Base-by-base conservation (phyloP, 179 eudicot species). In the Sideroxylon spinosum region DNA sequence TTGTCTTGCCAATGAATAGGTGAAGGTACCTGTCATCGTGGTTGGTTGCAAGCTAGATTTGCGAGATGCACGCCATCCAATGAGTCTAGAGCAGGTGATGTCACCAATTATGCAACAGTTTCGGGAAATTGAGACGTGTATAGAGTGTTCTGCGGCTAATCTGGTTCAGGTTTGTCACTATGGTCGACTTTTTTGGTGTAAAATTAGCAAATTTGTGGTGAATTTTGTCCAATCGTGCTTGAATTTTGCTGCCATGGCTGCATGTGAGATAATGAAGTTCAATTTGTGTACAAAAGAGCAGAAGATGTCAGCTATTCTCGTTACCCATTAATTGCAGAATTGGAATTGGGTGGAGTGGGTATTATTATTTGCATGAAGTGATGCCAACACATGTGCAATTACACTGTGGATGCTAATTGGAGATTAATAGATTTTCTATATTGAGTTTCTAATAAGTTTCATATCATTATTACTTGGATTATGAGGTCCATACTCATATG, bases 111-210 rank as follows among this genome's bases (percentile, higher is more conserved):
- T 95, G 99, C 97, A 91, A 80, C 93, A 91, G 81, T 95, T 89
- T 84, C 90, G 99, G 76, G 99, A 92, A 85, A 95, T 95, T 82
- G 99, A 95, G 82, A 95, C 98, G 53, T 95, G 99, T 82, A 89
- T 95, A 80, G 99, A 94, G 79, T 95, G 99, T 81, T 94, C 99
- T 48, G 95, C 98, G 52, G 91, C 83, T 76, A 92, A 89, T 77
- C 83, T 88, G 81, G 90, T 95, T 68, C 99, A 95, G 98, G 99
- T 93, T 82, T 77, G 86, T 71, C 62, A 69, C 19, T 20, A 48
- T 78, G 28, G 46, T 9, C 52, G 59, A 71, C 6, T 78, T 69
- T 20, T 17, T 72, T 75, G 14, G 25, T 17, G 9, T 17, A 61
- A 66, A 20, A 44, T 14, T 20, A 23, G 22, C 17, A 44, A 6